Evolutionary conservation across 2,329 filamentous ascomycete species (phyloP), one percentile per base, ranked within the genome.

Genomic region (Aspergillus phoenicis): DNA sequence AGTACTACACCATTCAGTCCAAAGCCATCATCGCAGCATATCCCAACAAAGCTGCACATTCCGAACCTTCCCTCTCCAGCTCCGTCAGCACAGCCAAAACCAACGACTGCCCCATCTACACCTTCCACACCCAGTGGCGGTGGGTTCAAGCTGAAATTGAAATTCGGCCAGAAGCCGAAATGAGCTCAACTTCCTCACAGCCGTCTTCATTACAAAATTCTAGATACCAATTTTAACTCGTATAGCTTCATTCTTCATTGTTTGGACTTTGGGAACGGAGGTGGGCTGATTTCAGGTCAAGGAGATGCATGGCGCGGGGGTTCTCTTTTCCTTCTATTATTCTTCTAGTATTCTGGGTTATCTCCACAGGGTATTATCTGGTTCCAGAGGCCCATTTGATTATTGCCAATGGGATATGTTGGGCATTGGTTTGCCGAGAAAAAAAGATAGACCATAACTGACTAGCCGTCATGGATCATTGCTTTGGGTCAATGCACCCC

Each of bases 61-160:
- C 73, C 75, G 3, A 74, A 71, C 1, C 64, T 66, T 28, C 61
- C 71, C 30, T 67, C 73, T 7, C 63, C 75, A 28, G 66, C 70
- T 26, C 64, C 71, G 43, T 68, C 70, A 56, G 54, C 72, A 30
- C 62, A 68, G n/a, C 64, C 71, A n/a, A 69, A 64, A 30, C 68
- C 68, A 13, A 66, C 73, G 10, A 58, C 65, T 52, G 58, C 72
- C 26, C 66, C 67, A 33, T 66, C 72, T 22, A 73, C 75, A 4
- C 70, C 76, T 10, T 66, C 72, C 13, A 73, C 71, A 1, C 73
- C 72, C 33, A 71, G 70, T 45, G 71, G 71, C 24, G 72, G 75
- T 17, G 75, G 75, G 36, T 64, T 80, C 52, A 81, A 80, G 64
- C 65, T 81, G 17, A 81, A 80, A 66, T 64, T 79, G 55, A 79